Evolutionary conservation across 1,284 basidiomycete genomes (phyloP).

Genomic region (Tylopilus sp.): DNA sequence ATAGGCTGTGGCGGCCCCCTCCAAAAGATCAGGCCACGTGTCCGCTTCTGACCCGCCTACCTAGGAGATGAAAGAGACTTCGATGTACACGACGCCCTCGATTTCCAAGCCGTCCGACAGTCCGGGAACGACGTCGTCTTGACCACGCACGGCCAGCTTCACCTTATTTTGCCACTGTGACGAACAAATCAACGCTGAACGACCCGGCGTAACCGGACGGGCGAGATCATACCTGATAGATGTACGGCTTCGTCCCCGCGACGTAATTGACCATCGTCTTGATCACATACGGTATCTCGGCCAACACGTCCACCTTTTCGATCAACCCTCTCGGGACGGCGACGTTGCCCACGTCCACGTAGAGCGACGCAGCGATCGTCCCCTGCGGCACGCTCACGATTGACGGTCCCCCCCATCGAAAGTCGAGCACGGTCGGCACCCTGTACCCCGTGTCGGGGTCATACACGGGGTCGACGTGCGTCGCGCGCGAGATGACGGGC

Average conservation of each 20-base stretch:
- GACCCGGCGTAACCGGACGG: neutral
- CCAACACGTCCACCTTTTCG: constrained; percentile 96
- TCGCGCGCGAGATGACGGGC: constrained; percentile 59
- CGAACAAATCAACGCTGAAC: neutral
- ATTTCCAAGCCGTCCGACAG: constrained; percentile 50
- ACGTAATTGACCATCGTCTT: constrained; percentile 89
- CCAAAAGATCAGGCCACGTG: neutral
- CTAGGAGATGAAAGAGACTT: constrained; percentile 87
- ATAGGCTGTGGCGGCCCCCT: constrained; percentile 1
- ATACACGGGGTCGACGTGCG: constrained; percentile 59
- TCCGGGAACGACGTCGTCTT: constrained; percentile 48
- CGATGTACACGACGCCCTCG: constrained; percentile 77
- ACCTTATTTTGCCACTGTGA: constrained; percentile 77
- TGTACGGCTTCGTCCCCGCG: constrained; percentile 88
- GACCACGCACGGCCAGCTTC: constrained; percentile 65
- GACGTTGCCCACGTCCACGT: constrained; percentile 55
- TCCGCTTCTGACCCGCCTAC: neutral
- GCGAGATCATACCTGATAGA: constrained; percentile 72
- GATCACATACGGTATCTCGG: constrained; percentile 91
- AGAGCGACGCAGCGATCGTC: constrained; percentile 51
- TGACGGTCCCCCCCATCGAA: constrained; percentile 76
- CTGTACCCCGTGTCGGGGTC: constrained; percentile 83
- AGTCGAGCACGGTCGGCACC: constrained; percentile 69
- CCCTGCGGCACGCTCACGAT: constrained; percentile 52
- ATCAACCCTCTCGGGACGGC: constrained; percentile 72